phyloP scores from a whole-genome alignment of 2,329 filamentous ascomycete species.

The Septoria petroselini region DNA sequence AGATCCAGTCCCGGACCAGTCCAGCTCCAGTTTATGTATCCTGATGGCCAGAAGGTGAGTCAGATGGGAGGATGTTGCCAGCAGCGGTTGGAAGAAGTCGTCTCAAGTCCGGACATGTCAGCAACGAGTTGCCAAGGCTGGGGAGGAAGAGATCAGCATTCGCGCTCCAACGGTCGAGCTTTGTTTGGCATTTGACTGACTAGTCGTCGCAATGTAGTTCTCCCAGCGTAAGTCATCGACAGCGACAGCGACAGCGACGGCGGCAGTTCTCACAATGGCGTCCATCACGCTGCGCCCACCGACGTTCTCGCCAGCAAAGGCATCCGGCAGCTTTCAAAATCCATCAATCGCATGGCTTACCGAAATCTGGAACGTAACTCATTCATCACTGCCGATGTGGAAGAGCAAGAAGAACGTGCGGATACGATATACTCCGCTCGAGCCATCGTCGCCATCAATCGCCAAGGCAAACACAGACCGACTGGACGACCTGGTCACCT shows the following conservation, averaged over 20 bases:
- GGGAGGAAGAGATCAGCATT: too few relatives aligned
- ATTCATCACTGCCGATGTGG: slow-evolving; percentile 79
- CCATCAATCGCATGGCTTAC: slow-evolving; percentile 60
- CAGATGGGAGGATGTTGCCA: neutral
- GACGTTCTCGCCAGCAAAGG: slow-evolving; percentile 31
- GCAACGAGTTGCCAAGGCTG: too few relatives aligned
- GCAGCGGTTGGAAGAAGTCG: neutral
- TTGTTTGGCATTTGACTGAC: neutral
- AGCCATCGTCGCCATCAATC: slow-evolving; percentile 36
- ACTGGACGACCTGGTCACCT: slow-evolving; percentile 71
- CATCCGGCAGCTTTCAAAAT: slow-evolving; percentile 37
- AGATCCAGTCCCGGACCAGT: slow-evolving; percentile 10
- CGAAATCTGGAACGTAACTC: slow-evolving; percentile 69
- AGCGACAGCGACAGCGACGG: slow-evolving; percentile 3
- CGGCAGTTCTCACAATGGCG: slow-evolving; percentile 20
- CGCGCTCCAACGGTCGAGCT: neutral
- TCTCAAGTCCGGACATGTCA: too few relatives aligned
- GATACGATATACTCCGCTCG: slow-evolving; percentile 67
- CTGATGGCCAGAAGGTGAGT: slow-evolving; percentile 14
- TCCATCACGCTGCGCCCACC: slow-evolving; percentile 33
- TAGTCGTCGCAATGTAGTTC: slow-evolving; percentile 15
- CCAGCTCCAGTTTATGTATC: slow-evolving; percentile 9
- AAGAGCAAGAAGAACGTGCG: slow-evolving; percentile 72
- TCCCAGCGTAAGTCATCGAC: neutral
- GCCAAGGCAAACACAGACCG: slow-evolving; percentile 43